Percentiles rank a stretch among this genome's conserved stretches.
These are phyloP conservation scores for Funneliformis caledonium DNA, from an alignment of 371 early-diverging fungal genomes.

Conservation along the genomic window DNA sequence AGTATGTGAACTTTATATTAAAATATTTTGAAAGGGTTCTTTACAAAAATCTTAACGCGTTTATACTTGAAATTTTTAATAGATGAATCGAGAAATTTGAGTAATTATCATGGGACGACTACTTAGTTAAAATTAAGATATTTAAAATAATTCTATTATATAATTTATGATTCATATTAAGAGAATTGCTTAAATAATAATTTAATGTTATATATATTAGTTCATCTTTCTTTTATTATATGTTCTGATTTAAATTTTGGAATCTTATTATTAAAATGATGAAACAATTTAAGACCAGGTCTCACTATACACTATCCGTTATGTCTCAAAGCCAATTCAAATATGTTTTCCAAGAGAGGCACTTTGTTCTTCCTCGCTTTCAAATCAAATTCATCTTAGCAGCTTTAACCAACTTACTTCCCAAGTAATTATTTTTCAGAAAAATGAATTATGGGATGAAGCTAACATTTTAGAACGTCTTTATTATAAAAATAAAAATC, in stretches of 20 bases:
- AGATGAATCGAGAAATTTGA: slow-evolving; percentile 22
- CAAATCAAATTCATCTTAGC: slow-evolving; percentile 1
- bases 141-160: neutral
- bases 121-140: slow-evolving; percentile 3
- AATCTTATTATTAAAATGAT: neutral
- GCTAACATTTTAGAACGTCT: slow-evolving; percentile 47
- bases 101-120: neutral
- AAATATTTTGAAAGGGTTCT: neutral
- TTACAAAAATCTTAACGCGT: neutral
- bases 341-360: slow-evolving; percentile 3
- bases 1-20: neutral
- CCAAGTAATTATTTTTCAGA: slow-evolving; percentile 41
- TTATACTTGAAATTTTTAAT: neutral
- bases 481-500: slow-evolving; percentile 56
- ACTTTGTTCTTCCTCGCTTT: neutral
- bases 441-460: slow-evolving; percentile 51
- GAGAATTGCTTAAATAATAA: neutral
- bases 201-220: neutral
- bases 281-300: neutral
- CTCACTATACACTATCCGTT: neutral
- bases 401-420: slow-evolving; percentile 24
- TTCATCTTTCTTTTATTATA: neutral
- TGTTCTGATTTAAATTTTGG: slow-evolving; percentile 5
- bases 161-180: neutral
- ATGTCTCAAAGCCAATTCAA: neutral